Evolutionary conservation across 176 grass and related monocot species (phyloP), one percentile per base, ranked within the genome.

Genomic region (Hordeum vulgare): DNA sequence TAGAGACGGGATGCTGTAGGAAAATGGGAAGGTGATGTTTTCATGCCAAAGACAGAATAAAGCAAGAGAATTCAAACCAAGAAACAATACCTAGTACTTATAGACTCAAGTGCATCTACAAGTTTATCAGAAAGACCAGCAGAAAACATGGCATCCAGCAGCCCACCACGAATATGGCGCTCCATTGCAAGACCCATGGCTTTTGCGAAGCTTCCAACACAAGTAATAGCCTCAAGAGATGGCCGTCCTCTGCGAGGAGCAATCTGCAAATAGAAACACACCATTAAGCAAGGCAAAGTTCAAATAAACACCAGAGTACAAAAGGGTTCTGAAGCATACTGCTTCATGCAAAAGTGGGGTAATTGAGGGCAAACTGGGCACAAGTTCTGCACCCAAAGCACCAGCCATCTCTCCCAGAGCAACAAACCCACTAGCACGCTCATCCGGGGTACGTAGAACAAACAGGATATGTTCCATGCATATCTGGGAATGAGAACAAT

Each of bases 391-490:
- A 45, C 92, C 89, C 76, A 98, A 68, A 89, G 96, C 96, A 63
- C 96, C 96, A 42, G 93, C 96, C 96, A 98, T 98, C 89, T 98
- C 96, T 76, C 91, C 93, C 77, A 98, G 89, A 78, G 96, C 96
- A 86, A 91, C 90, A 91, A 98, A 98, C 21, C 96, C 93, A 78
- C 96, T 98, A 74, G 89, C 91, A 49, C 96, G 90, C 64, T 98
- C 96, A 73, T 92, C 96, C 31, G 90, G 93, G 68, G 89, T 98
- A 74, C 91, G 91, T 78, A 98, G 64, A 85, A 98, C 96, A 88
- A 94, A 92, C 57, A 98, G 62, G 71, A 98, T 95, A 87, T 98
- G 96, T 86, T 98, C 96, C 96, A 98, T 98, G 85, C 96, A 98
- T 75, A 95, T 92, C 96, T 98, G 87, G 65, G 69, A 69, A 82